A percentile compares a stretch with the other conserved stretches of the same genome.
phyloP scores from a whole-genome alignment of 2,329 filamentous ascomycete genomes.

The Sporothrix mexicana region DNA sequence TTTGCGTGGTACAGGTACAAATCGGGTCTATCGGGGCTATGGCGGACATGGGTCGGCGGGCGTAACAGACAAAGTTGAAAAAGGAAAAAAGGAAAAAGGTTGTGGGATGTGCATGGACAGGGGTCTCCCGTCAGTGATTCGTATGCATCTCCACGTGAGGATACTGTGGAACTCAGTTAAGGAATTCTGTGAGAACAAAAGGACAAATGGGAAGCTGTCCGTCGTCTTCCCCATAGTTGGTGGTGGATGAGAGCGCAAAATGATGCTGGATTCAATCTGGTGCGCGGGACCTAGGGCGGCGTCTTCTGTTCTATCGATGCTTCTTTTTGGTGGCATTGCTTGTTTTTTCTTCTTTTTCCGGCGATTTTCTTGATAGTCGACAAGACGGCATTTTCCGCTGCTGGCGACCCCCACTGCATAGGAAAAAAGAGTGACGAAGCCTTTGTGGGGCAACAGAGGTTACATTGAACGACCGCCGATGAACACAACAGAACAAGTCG shows the following conservation, averaged over 20 bases:
- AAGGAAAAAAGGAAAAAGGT: neutral
- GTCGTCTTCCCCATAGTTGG: neutral
- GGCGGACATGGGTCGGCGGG: neutral
- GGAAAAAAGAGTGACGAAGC: neutral
- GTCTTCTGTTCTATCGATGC: neutral
- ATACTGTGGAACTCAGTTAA: neutral
- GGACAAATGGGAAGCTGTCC: neutral
- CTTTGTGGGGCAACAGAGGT: neutral
- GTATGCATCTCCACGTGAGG: neutral
- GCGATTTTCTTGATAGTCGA: neutral
- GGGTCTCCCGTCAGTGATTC: neutral
- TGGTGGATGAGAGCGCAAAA: neutral
- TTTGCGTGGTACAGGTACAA: neutral
- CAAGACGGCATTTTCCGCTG: neutral
- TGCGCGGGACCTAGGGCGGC: neutral
- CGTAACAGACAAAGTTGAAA: neutral
- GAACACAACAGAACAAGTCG: neutral
- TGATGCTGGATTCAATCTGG: neutral
- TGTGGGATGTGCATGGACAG: neutral
- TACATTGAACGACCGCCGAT: neutral
- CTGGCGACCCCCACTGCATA: neutral
- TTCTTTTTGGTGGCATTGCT: neutral
- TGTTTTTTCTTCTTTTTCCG: neutral
- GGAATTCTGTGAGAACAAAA: too few relatives aligned
- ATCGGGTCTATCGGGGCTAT: slow-evolving; percentile 6